Evolutionary conservation across 805 yeast genomes (phyloP), one percentile per base, ranked within the genome.

Genomic region (Zygoascus flipseniorum): DNA sequence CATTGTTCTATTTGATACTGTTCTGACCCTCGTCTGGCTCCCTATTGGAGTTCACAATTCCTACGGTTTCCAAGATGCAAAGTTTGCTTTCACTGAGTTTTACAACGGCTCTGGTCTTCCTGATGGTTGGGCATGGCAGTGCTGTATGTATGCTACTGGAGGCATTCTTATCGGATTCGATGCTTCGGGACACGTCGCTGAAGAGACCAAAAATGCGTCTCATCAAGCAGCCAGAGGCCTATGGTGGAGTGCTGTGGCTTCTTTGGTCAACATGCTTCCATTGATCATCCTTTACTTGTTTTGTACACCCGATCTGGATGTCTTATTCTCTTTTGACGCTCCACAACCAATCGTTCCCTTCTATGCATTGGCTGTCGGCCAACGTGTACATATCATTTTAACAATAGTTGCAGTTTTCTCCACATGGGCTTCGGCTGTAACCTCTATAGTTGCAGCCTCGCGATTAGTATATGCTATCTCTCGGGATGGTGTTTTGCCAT

Each of bases 111-210:
- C 57, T 19, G 59, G 61, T n/a, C 60, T 53, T 28, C 56, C 63
- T 20, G 51, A 56, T 32, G 52, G 54, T 10, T 56, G 62, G 62
- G 54, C 55, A 3, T 60, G 63, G 63, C 52, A 55, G 54, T 53
- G 59, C 28, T 45, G 53, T 35, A 56, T 55, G 47, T 59, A 56
- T 37, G 57, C 62, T 18, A 54, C 61, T 41, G 58, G 55, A 8
- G 62, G 63, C 6, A 53, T 58, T 4, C 52, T 56, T 26, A 50
- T 59, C 28, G 63, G 63, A 1, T 55, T 57, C 37, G 63, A 60
- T 45, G 62, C 63, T 41, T 47, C 57, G 42, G 63, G 60, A n/a
- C 63, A 60, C 49, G 57, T 60, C 31, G 62, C 63, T 19, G 63
- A 60, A 37, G 63, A 60, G 50, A 59, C 62, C 14, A 59, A 56